Base-by-base conservation (phyloP, 129 eudicot species). In the Glebionis coronaria region DNA sequence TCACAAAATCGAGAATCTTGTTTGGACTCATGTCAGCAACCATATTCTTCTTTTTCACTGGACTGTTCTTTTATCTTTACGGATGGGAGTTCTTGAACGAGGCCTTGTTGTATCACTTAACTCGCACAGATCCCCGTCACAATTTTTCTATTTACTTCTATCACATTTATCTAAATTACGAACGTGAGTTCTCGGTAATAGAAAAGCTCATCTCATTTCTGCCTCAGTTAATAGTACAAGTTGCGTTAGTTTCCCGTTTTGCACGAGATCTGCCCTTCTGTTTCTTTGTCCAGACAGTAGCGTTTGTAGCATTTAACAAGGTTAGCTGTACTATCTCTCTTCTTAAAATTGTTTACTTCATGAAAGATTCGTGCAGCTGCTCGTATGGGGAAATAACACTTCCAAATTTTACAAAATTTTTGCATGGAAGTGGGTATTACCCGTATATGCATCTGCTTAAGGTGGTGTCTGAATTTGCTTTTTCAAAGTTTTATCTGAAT, bases 301-400 rank as follows among this genome's bases (percentile, higher is more conserved):
- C 99, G 50, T 93, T 93, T 76, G 99, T 93, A 15, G 99, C 99
- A 12, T 93, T 93, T 58, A 93, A 93, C 77, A 93, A 93, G 99
- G 99, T 93, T 61, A 56, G 86, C 73, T 28, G 10, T 64, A 23
- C 57, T 16, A 23, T 23, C 12, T 23, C 35, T 63, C 55, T 54
- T 23, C 61, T 6, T 42, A 4, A 56, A 40, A 45, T 15, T 63
- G 29, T 53, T 40, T 69, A 35, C 42, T 35, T 35, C 10, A 35
- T 35, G 2, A 1, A 1, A 2, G 42, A 1, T 35, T 6, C 42
- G 7, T 6, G 42, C 42, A 35, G 10, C 42, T 35, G 42, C 10
- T 35, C 42, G 2, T 35, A 35, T 35, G 42, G 42, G 42, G 42
- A 35, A 35, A 35, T 35, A 6, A 35, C 2, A 35, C 42, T 35